Percentiles rank a stretch among this genome's conserved stretches.
phyloP scores from a whole-genome alignment of 2,329 filamentous ascomycete genomes.

The Leptodontidium sp. region DNA sequence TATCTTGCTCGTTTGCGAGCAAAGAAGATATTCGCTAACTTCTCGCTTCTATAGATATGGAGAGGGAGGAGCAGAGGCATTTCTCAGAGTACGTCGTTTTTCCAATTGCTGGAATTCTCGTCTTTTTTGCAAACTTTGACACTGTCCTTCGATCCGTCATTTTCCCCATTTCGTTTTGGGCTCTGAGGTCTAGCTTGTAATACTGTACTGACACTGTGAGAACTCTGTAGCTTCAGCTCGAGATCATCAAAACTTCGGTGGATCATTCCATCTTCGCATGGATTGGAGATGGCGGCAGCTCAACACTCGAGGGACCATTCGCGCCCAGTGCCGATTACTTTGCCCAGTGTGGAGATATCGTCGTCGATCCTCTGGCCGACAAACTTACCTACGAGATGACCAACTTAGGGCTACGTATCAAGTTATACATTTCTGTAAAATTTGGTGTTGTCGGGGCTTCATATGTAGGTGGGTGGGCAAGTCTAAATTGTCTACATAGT shows the following conservation, averaged over 20 bases:
- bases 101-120: too few relatives aligned
- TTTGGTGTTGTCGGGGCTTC: not conserved
- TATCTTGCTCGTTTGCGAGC: not conserved
- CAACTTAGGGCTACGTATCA: conserved; percentile 6
- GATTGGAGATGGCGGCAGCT: not conserved
- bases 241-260: not conserved
- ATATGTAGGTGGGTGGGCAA: not conserved
- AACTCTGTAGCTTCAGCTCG: conserved; percentile 3
- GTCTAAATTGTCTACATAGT: not conserved
- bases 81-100: not conserved
- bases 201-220: not conserved
- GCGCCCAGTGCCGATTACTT: not conserved
- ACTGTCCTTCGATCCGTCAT: too few relatives aligned
- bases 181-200: too few relatives aligned
- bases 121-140: too few relatives aligned
- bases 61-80: not conserved
- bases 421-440: not conserved
- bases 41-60: not conserved
- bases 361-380: not conserved
- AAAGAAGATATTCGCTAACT: not conserved
- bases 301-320: not conserved
- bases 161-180: too few relatives aligned
- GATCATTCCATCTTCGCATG: conserved; percentile 15
- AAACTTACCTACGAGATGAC: conserved; percentile 5
- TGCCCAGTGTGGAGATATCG: not conserved